Percentiles rank a stretch among this genome's conserved stretches.
Conservation (phyloP, 805 yeast genomes). For the Cyberlindnera amylophila region DNA sequence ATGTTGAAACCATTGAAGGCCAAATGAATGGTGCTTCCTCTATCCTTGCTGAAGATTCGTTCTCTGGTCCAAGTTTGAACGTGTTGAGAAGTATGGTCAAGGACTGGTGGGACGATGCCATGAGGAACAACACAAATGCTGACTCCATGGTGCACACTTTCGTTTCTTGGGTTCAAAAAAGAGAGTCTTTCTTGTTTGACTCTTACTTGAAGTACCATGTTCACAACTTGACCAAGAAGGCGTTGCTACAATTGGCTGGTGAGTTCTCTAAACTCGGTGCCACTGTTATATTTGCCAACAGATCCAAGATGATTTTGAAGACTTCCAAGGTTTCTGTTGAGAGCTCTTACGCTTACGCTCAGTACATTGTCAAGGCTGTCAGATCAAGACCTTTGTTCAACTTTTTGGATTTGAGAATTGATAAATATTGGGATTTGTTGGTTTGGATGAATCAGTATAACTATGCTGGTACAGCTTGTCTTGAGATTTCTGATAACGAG, state of each 20-base stretch:
- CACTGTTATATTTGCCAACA: constrained; percentile 70
- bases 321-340: constrained; percentile 78
- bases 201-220: constrained; percentile 80
- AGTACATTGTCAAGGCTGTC: constrained; percentile 72
- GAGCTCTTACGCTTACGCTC: constrained; percentile 87
- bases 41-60: constrained; percentile 74
- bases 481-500: constrained; percentile 33
- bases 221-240: constrained; percentile 79
- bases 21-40: constrained; percentile 25
- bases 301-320: constrained; percentile 66
- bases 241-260: constrained; percentile 72
- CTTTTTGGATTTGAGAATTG: constrained; percentile 70
- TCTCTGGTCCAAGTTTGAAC: constrained; percentile 67
- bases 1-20: constrained; percentile 33
- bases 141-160: constrained; percentile 80
- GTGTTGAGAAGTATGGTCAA: constrained; percentile 73
- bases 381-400: constrained; percentile 79
- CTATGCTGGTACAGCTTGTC: constrained; percentile 66
- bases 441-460: constrained; percentile 94
- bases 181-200: constrained; percentile 71
- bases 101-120: constrained; percentile 92
- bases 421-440: constrained; percentile 85
- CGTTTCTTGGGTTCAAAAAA: constrained; percentile 81
- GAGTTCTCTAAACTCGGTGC: constrained; percentile 83
- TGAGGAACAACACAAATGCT: constrained; percentile 62